Base-by-base conservation (phyloP, 352 stramenopile genomes). In the Peronospora destructor region DNA sequence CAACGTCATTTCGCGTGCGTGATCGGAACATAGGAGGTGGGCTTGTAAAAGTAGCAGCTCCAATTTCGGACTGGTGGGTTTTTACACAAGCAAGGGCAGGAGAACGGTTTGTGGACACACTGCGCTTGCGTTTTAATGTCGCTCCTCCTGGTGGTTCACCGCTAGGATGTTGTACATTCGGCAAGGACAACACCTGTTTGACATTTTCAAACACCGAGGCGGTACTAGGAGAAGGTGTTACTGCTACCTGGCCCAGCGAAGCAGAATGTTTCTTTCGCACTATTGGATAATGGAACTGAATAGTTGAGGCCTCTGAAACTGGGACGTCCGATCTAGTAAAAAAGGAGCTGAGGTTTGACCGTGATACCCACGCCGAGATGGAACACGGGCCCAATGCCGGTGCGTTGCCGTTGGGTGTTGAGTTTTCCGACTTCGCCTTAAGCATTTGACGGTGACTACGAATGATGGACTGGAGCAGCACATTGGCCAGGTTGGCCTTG, bases 361-460 rank as follows among this genome's bases (percentile, higher is more conserved):
- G 52, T 32, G 62, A 60, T 16, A 74, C 53, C 65, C 65, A 74
- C 9, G 45, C 52, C 6, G 65, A 74, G 48, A 74, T 74, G 28
- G 61, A 64, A 40, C 61, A 64, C 26, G 61, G 37, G 8, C 53
- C 57, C 29, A 46, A 43, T 29, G 40, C n/a, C 42, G 34, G 11
- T 25, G 34, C 5, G 9, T 50, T 47, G 41, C 28, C 39, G 16
- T 25, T 64, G 3, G 40, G 19, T 41, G 25, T 37, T 26, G 44
- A 49, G 30, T 51, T 64, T 19, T 71, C 62, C 13, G 58, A 45
- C 47, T 85, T 87, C 2, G 70, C 58, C 46, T 88, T 88, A 16
- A 83, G 72, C 76, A 88, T 88, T 59, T 88, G 76, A 8, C 76
- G 72, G 13, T 74, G 71, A 45, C 76, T 88, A 25, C 76, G 76